Evolutionary conservation across 257 asterid genomes (phyloP), one percentile per base, ranked within the genome.

Genomic region (Solanum appendiculatum): DNA sequence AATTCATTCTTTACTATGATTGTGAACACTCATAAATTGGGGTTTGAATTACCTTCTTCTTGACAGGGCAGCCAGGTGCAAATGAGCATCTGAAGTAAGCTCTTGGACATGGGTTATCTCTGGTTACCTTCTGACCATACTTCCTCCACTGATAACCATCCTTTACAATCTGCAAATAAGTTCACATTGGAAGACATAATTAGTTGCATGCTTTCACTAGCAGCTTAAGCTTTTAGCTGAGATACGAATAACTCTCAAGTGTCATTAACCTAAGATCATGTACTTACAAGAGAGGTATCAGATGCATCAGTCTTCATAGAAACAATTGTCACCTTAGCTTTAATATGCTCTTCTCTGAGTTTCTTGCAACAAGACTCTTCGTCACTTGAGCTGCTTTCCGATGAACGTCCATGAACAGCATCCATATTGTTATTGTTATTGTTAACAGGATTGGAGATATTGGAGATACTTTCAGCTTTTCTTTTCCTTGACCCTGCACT

Each of bases 81-180:
- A 93, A 96, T 74, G 98, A 95, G 89, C 99, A 96, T 89, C 91
- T 96, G 94, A 93, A 96, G 90, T 96, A 96, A 89, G 98, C 98
- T 92, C 99, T 94, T 23, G 99, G 99, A 90, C 89, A 96, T 89
- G 99, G 99, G 86, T 96, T 96, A 75, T 94, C 98, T 85, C 98
- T 94, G 0, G 99, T 95, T 86, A 96, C 98, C 90, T 96, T 96
- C 91, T 96, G 98, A 10, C 99, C 99, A 88, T 95, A 96, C 86
- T 96, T 96, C 91, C 98, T 94, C 99, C 99, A 96, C 82, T 93
- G 98, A 87, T 93, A 95, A 29, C 99, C 98, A 93, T 96, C 99
- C 86, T 93, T 93, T 11, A 95, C 98, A 84, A 93, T 90, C 99
- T 96, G 92, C 80, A 91, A 84, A 4, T 74, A n/a, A 20, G 29